Base-by-base conservation (phyloP, 1,284 basidiomycete genomes). In the Ganoderma lingzhi region DNA sequence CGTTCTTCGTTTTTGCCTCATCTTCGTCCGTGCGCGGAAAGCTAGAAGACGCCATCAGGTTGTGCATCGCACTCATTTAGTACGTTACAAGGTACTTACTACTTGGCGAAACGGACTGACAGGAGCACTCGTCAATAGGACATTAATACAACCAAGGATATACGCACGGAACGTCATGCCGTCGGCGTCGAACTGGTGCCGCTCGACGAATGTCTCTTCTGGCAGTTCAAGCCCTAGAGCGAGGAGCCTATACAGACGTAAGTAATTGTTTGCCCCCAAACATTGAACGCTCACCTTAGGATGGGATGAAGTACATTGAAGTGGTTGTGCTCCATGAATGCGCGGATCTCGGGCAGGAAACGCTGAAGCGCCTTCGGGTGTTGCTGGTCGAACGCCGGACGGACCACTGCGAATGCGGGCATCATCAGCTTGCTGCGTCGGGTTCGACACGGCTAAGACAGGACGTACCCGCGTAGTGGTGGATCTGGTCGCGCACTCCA, bases 401-500 rank as follows among this genome's bases (percentile, higher is more conserved):
- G 55, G 30, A 48, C 62, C 2, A 61, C 69, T 70, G 42, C 3
- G 17, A 12, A 15, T 12, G 23, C 48, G 10, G 9, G 6, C 14
- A 73, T 23, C 42, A 61, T 17, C 9, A 6, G 6, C 6, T 14
- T 23, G 3, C 3, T 9, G 2, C n/a, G 23, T 6, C 3, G 9
- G 2, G 5, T n/a, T 5, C 8, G 3, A 8, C 15, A 28, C 35
- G 71, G 17, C 76, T 76, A 78, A 30, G 17, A 6, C 15, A 19
- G 10, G 2, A 39, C 84, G 69, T 68, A 89, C 90, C 80, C 70
- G 86, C 88, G 72, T 90, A 90, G 66, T 85, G 81, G 70, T 91
- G 88, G 14, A 90, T 74, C 73, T 89, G 87, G 73, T 91, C 90
- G 5, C 76, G 82, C n/a, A 91, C 85, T 2, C 89, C 89, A 17